Conservation (phyloP, 2,329 filamentous ascomycete species). For the Colletotrichum sidae region DNA sequence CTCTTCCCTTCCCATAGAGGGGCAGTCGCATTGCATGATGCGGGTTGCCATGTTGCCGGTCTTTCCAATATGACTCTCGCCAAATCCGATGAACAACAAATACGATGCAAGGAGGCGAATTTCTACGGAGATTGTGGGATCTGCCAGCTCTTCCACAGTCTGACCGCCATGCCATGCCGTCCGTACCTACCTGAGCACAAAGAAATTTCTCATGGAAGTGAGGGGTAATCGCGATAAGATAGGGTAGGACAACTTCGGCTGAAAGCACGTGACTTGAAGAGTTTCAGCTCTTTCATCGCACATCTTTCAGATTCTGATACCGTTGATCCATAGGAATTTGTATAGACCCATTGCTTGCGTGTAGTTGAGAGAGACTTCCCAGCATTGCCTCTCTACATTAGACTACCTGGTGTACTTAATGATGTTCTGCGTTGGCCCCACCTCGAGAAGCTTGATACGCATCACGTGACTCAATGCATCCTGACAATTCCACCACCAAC, state of each 20-base stretch:
- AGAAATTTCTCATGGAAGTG: not conserved
- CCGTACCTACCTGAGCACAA: not conserved
- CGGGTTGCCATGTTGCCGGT: slow-evolving; percentile 29
- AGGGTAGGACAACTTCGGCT: not conserved
- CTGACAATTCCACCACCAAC: too few relatives aligned
- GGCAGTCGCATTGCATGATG: slow-evolving; percentile 31
- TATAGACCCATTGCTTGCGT: not conserved
- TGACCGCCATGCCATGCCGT: not conserved
- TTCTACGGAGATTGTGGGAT: not conserved
- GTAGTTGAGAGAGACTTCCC: too few relatives aligned
- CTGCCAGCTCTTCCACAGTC: not conserved
- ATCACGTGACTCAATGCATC: not conserved
- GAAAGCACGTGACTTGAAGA: not conserved
- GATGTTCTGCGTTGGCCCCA: not conserved
- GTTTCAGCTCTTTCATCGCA: not conserved
- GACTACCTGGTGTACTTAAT: not conserved
- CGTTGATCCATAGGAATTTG: not conserved
- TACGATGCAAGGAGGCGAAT: slow-evolving; percentile 2
- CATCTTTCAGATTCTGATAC: not conserved
- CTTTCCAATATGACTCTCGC: not conserved
- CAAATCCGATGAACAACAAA: slow-evolving; percentile 1
- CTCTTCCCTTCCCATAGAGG: not conserved
- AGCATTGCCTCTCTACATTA: too few relatives aligned
- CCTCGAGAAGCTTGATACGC: not conserved
- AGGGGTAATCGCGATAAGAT: slow-evolving; percentile 5